These are phyloP conservation scores for Tulasnella sp. DNA, from an alignment of 768 basidiomycete genomes.

Conservation along the genomic window DNA sequence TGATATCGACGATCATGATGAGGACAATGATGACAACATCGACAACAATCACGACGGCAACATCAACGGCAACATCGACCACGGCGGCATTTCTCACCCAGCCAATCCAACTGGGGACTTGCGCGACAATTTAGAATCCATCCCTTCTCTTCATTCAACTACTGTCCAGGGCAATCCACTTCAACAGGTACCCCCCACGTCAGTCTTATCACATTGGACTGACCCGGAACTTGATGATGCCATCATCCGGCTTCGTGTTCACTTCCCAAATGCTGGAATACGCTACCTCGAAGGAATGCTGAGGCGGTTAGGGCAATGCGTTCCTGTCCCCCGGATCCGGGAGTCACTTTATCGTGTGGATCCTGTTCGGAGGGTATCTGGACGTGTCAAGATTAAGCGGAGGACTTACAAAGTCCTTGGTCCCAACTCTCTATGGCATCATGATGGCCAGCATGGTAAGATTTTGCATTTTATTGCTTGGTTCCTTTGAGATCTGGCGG, in stretches of 20 bases:
- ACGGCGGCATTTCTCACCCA: too few species aligned
- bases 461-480: not conserved
- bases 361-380: conserved; percentile 21
- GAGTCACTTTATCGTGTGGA: conserved; percentile 12
- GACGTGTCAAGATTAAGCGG: not conserved
- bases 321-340: conserved; percentile 9
- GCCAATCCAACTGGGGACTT: too few species aligned
- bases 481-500: not conserved
- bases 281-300: conserved; percentile 18
- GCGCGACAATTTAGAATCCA: too few species aligned
- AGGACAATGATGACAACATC: too few species aligned
- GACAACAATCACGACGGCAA: too few species aligned
- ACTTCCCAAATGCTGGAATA: conserved; percentile 14
- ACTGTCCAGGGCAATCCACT: too few species aligned
- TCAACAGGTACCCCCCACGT: too few species aligned
- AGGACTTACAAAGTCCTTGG: not conserved
- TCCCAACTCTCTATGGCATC: conserved; percentile 23
- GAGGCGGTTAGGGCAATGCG: conserved; percentile 6
- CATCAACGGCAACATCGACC: too few species aligned
- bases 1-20: too few species aligned
- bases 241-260: not conserved
- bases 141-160: too few species aligned
- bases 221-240: conserved; percentile 16
- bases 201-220: too few species aligned
- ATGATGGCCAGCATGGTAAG: conserved; percentile 23